These are phyloP conservation scores for Talaromyces atroroseus DNA, from an alignment of 2,329 filamentous ascomycete genomes.

Conservation along the genomic window DNA sequence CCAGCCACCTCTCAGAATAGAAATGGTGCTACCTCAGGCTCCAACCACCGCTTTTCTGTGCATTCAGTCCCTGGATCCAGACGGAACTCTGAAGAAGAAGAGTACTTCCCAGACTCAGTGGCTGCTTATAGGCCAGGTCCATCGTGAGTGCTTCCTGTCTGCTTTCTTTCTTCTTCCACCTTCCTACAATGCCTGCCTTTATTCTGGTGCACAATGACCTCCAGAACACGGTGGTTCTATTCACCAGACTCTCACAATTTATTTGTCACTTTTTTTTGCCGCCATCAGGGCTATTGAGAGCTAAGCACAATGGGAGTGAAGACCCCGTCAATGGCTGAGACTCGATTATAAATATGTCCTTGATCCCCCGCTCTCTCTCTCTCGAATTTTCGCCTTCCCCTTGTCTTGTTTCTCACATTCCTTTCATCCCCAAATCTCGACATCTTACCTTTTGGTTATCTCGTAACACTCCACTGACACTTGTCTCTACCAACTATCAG, in stretches of 20 bases:
- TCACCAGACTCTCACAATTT: not conserved
- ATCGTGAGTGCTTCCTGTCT: conserved; percentile 58
- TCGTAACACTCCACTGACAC: not conserved
- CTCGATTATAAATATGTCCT: conserved; percentile 2
- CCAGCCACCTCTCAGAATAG: conserved; percentile 55
- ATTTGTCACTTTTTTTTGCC: not conserved
- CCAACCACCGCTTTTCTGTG: conserved; percentile 63
- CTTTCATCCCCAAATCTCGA: not conserved
- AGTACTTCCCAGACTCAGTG: conserved; percentile 59
- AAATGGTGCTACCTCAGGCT: conserved; percentile 35
- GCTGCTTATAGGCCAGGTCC: conserved; percentile 67
- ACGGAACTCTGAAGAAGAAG: conserved; percentile 85
- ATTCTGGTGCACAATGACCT: not conserved
- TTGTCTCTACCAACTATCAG: conserved; percentile 40
- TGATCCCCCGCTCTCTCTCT: not conserved
- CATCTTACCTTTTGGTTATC: not conserved
- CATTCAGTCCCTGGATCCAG: conserved; percentile 81
- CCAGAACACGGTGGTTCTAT: not conserved
- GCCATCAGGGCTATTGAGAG: not conserved
- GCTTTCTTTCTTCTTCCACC: not conserved
- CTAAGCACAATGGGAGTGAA: not conserved
- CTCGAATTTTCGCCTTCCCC: not conserved
- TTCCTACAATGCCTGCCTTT: not conserved
- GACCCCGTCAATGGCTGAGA: not conserved
- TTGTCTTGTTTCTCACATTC: not conserved